Evolutionary conservation across 2,329 filamentous ascomycete species (phyloP).

Genomic region (Pestalotiopsis sp.): DNA sequence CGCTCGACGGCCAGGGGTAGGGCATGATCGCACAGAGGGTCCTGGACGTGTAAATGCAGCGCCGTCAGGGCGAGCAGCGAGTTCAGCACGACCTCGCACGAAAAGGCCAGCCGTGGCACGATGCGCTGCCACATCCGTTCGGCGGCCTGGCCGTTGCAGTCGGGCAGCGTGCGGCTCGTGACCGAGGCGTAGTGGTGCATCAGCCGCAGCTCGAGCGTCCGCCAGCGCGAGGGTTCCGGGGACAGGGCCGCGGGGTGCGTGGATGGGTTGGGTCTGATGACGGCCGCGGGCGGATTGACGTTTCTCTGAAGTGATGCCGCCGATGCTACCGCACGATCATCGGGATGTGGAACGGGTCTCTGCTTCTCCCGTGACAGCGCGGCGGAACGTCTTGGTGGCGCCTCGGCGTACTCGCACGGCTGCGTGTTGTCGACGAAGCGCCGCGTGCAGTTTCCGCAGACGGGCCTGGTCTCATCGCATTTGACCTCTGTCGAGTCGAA

Average conservation of each 20-base stretch:
- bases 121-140: slow-evolving; percentile 6
- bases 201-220: slow-evolving; percentile 11
- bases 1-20: neutral
- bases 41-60: slow-evolving; percentile 3
- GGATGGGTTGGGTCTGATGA: neutral
- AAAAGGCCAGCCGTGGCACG: slow-evolving; percentile 8
- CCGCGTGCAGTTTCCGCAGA: neutral
- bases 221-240: neutral
- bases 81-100: slow-evolving; percentile 7
- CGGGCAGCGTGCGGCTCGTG: slow-evolving; percentile 3
- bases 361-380: neutral
- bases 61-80: slow-evolving; percentile 7
- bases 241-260: neutral
- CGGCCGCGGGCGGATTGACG: neutral
- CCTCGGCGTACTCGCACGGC: neutral
- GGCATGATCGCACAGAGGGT: neutral
- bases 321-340: too few species aligned
- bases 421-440: neutral
- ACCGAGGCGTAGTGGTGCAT: slow-evolving; percentile 12
- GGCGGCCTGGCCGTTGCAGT: slow-evolving; percentile 6
- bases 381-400: neutral
- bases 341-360: neutral
- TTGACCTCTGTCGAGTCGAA: neutral
- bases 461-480: neutral
- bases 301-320: too few species aligned